Evolutionary conservation across 495 filamentous ascomycete genomes (phyloP).

Genomic region (Peziza echinospora): DNA sequence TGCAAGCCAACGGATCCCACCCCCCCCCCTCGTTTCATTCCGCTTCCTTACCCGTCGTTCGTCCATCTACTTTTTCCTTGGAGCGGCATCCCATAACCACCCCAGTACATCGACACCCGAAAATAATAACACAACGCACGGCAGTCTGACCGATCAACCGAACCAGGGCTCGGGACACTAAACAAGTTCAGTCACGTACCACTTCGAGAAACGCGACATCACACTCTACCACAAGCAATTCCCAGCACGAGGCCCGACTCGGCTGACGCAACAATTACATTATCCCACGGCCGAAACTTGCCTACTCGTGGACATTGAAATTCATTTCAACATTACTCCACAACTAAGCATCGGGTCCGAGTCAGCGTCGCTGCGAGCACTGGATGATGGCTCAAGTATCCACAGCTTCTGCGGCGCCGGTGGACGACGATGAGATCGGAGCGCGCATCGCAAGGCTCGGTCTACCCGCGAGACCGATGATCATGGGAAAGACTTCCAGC

Average conservation of each 20-base stretch:
- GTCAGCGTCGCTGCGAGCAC: background rate
- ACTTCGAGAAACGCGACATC: background rate
- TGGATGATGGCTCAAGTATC: background rate
- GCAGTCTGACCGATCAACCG: background rate
- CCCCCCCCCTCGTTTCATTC: background rate
- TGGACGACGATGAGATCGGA: conserved; percentile 17
- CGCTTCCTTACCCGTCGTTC: background rate
- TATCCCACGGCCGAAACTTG: too few species aligned
- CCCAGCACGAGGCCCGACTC: too few species aligned
- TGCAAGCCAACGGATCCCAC: background rate
- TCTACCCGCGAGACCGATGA: conserved; percentile 12
- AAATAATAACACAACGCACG: background rate
- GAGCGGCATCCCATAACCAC: too few species aligned
- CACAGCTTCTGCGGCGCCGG: conserved; percentile 4
- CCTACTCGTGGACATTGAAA: too few species aligned
- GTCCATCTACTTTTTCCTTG: too few species aligned
- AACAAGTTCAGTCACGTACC: background rate
- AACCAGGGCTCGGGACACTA: background rate
- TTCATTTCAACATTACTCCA: too few species aligned
- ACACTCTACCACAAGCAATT: background rate
- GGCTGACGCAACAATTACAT: too few species aligned
- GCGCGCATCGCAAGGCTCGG: conserved; percentile 16
- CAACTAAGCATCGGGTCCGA: background rate
- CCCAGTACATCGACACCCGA: too few species aligned
- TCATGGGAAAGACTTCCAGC: conserved; percentile 12